A percentile compares a stretch with the other conserved stretches of the same genome.
These are phyloP conservation scores for Sporobolus alterniflorus DNA, from an alignment of 202 grass and related monocot genomes.

Conservation along the genomic window DNA sequence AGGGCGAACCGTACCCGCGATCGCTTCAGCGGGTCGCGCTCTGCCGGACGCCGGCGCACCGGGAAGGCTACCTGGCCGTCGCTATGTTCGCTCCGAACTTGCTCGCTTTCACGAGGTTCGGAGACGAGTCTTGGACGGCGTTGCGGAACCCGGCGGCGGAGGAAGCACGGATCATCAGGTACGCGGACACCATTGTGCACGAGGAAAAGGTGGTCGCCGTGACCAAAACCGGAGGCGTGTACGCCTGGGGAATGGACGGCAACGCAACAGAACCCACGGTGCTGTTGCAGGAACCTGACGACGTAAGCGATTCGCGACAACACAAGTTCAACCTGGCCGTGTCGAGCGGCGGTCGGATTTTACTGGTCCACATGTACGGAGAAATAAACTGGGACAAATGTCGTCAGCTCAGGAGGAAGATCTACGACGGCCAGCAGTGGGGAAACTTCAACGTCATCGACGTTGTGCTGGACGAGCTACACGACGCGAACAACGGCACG, in stretches of 20 bases:
- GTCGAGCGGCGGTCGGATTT: neutral
- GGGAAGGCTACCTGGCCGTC: neutral
- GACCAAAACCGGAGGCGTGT: neutral
- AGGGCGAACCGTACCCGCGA: neutral
- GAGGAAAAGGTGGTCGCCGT: constrained; percentile 26
- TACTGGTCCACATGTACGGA: neutral
- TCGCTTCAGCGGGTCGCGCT: neutral
- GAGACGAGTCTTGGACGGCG: constrained; percentile 10
- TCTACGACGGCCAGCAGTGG: neutral
- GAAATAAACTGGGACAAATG: neutral
- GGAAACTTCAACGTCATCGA: neutral
- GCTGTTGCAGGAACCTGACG: neutral
- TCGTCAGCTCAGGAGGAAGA: neutral
- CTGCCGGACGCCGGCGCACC: constrained; percentile 28
- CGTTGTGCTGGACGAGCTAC: neutral
- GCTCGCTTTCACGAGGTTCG: constrained; percentile 10
- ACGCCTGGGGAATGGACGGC: constrained; percentile 19
- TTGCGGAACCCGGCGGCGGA: neutral
- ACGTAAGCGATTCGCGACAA: neutral
- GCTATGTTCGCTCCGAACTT: neutral
- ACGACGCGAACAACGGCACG: neutral
- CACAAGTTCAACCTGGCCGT: neutral
- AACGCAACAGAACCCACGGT: neutral
- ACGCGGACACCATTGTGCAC: neutral
- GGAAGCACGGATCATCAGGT: neutral